These are phyloP conservation scores for Wallacemonas rigidus DNA, from an alignment of 208 protist species.

Conservation along the genomic window DNA sequence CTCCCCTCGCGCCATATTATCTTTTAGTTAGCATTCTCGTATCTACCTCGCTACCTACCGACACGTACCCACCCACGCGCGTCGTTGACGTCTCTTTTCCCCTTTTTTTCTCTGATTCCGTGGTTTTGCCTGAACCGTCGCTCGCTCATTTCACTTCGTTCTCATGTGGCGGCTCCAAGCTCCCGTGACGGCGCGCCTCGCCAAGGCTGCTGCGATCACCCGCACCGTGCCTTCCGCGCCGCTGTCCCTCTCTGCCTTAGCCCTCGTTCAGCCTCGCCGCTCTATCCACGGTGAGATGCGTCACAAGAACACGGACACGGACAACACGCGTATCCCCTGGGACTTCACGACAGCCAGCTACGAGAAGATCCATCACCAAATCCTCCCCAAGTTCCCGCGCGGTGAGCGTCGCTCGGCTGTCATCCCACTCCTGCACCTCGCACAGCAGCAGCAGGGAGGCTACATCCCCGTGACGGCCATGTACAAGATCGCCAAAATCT, in stretches of 20 bases:
- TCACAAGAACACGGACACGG: slow-evolving; percentile 85
- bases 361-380: slow-evolving; percentile 87
- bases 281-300: slow-evolving; percentile 83
- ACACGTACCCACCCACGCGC: no score
- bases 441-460: slow-evolving; percentile 90
- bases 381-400: slow-evolving; percentile 92
- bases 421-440: slow-evolving; percentile 91
- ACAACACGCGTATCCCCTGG: slow-evolving; percentile 93
- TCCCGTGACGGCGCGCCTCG: background rate
- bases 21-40: slow-evolving; percentile 3
- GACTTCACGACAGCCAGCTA: slow-evolving; percentile 92
- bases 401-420: slow-evolving; percentile 72
- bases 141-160: background rate
- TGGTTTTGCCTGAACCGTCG: no score
- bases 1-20: background rate
- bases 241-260: background rate
- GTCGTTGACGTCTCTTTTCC: no score
- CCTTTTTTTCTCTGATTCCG: no score
- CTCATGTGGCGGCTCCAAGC: slow-evolving; percentile 4
- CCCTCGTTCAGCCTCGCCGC: slow-evolving; percentile 19
- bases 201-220: background rate
- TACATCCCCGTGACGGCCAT: slow-evolving; percentile 94
- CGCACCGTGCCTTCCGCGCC: background rate
- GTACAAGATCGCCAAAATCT: slow-evolving; percentile 95
- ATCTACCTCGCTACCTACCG: background rate